phyloP scores from a whole-genome alignment of 2,329 filamentous ascomycete genomes.

The Ceratocystis papillata region DNA sequence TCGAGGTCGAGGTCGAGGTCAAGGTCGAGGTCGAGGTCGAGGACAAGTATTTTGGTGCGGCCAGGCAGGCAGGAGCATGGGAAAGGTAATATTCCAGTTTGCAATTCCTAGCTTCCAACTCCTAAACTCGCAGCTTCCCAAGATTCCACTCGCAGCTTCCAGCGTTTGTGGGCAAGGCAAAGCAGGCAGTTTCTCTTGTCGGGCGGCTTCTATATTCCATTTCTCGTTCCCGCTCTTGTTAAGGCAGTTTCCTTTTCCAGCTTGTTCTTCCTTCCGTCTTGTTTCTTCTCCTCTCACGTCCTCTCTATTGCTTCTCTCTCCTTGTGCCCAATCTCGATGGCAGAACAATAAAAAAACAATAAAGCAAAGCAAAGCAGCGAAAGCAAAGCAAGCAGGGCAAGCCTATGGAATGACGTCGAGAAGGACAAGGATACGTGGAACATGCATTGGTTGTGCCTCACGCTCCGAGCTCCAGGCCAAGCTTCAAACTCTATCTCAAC shows the following conservation, averaged over 20 bases:
- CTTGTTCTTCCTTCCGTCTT: neutral
- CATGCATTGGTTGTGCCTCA: constrained; percentile 4
- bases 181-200: neutral
- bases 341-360: neutral
- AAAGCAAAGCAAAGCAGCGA: too few relatives aligned
- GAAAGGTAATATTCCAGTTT: neutral
- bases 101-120: too few relatives aligned
- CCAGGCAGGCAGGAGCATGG: neutral
- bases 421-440: constrained; percentile 1
- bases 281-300: neutral
- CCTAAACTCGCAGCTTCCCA: neutral
- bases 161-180: neutral
- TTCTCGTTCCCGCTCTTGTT: neutral
- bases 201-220: neutral
- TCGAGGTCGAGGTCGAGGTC: too few relatives aligned
- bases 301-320: neutral
- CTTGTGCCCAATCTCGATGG: neutral
- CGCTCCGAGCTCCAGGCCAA: neutral
- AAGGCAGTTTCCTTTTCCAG: neutral
- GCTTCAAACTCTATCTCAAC: constrained; percentile 1
- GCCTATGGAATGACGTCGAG: neutral
- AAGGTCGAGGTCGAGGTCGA: too few relatives aligned
- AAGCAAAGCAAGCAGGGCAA: neutral
- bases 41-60: neutral
- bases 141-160: neutral